These are phyloP conservation scores for Coccinonectria pachysandricola DNA, from an alignment of 2,329 filamentous ascomycete genomes.

Conservation along the genomic window DNA sequence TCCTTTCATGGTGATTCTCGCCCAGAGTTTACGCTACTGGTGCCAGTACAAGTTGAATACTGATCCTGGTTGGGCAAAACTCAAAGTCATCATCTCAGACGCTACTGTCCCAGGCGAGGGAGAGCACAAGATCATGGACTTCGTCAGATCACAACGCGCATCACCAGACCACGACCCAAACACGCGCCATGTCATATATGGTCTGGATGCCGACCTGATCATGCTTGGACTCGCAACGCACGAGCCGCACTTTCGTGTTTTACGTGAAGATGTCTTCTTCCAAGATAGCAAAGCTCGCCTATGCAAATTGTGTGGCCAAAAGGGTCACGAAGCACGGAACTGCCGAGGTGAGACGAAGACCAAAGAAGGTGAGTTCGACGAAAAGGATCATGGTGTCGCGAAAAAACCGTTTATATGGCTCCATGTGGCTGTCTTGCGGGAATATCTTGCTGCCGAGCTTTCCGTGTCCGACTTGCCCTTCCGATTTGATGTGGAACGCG, in stretches of 20 bases:
- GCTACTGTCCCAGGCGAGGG: conserved; percentile 95
- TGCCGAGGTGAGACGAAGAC: conserved; percentile 72
- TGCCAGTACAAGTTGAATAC: conserved; percentile 95
- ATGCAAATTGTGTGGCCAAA: conserved; percentile 85
- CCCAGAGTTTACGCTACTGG: conserved; percentile 87
- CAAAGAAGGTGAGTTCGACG: conserved; percentile 69
- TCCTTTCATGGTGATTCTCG: conserved; percentile 96
- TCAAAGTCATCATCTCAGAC: conserved; percentile 98
- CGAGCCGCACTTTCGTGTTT: conserved; percentile 90
- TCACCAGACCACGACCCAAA: conserved; percentile 92
- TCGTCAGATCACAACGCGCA: conserved; percentile 84
- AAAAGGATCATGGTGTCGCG: conserved; percentile 60
- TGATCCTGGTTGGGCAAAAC: conserved; percentile 86
- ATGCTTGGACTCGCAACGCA: conserved; percentile 97
- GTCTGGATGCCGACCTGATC: conserved; percentile 93
- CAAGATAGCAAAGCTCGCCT: conserved; percentile 74
- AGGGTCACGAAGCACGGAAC: conserved; percentile 78
- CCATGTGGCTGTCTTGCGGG: conserved; percentile 80
- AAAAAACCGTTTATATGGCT: conserved; percentile 98
- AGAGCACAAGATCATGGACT: conserved; percentile 99
- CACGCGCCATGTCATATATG: conserved; percentile 95
- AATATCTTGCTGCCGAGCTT: conserved; percentile 88
- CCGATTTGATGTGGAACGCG: conserved; percentile 84
- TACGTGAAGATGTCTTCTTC: conserved; percentile 93
- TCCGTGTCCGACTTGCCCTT: conserved; percentile 75